Base-by-base conservation (phyloP, 2,329 filamentous ascomycete genomes). In the Sphaerulina musiva region DNA sequence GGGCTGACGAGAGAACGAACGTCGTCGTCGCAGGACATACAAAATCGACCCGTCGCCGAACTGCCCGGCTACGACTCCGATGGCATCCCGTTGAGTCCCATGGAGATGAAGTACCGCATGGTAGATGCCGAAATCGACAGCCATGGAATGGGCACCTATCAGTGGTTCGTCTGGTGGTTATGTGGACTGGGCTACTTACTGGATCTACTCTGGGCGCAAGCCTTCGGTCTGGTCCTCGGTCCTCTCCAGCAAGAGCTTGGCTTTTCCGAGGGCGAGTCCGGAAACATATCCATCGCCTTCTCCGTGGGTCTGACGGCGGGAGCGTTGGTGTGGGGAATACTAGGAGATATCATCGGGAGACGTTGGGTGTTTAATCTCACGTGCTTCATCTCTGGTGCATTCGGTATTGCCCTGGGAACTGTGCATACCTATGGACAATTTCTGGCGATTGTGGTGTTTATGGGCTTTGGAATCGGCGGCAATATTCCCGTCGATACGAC, bases 281-380 rank as follows among this genome's bases (percentile, higher is more conserved):
- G 76, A 55, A 79, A 79, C 46, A 76, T 82, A 55, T 55, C 47
- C 52, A 60, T 76, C 0, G 75, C 77, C 4, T 81, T 81, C 63
- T 79, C 74, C 6, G 72, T 77, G 3, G 80, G 80, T 0, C 66
- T 82, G 20, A 79, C 78, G 2, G 76, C 74, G 7, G 80, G 80
- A 0, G 79, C 80, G 0, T 77, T 80, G 46, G 69, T 77, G 6
- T 82, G 78, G 78, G 80, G 80, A 0, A 69, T 80, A 8, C 58
- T 82, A 54, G 77, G 79, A 5, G 80, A 82, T 57, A 74, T 81
- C 32, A 70, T 78, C 39, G 75, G 74, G 63, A 74, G 80, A 31
- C 72, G 73, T 51, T 80, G 77, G 75, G 78, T 78, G 0, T 82
- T 82, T 68, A 82, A 82, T 62, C 59, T 80, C 38, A 82, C 80